phyloP scores from a whole-genome alignment of 1,284 basidiomycete species.

The Phlebopus sp. region DNA sequence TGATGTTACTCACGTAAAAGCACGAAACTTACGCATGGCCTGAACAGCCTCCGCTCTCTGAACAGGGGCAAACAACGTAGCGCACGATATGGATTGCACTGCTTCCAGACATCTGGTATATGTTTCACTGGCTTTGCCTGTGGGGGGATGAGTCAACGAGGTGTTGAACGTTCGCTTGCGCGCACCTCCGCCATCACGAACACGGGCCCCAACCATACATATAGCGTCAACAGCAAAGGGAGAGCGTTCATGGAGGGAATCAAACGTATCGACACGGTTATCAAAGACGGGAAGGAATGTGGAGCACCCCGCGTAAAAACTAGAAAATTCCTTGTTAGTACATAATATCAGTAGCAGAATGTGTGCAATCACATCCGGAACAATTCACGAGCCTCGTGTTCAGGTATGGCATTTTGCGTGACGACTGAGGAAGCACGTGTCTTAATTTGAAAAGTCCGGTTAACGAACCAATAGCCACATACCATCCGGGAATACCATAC shows the following conservation, averaged over 20 bases:
- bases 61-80: slow-evolving; percentile 83
- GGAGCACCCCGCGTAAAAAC: slow-evolving; percentile 85
- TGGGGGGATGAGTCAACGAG: slow-evolving; percentile 7
- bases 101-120: slow-evolving; percentile 72
- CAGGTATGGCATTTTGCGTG: slow-evolving; percentile 73
- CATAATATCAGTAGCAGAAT: slow-evolving; percentile 8
- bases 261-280: slow-evolving; percentile 73
- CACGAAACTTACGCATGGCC: slow-evolving; percentile 73
- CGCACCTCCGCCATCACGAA: slow-evolving; percentile 82
- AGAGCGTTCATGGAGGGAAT: slow-evolving; percentile 74
- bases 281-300: slow-evolving; percentile 90
- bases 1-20: neutral
- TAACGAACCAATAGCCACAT: slow-evolving; percentile 18
- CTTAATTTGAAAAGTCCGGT: slow-evolving; percentile 9
- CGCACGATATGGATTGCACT: slow-evolving; percentile 79
- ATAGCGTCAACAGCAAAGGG: slow-evolving; percentile 85
- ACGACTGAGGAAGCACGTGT: slow-evolving; percentile 51
- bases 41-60: slow-evolving; percentile 82
- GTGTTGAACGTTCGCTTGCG: slow-evolving; percentile 5
- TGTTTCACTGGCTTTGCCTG: slow-evolving; percentile 64
- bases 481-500: slow-evolving; percentile 69
- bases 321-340: slow-evolving; percentile 32
- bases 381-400: slow-evolving; percentile 78
- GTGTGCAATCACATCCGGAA: slow-evolving; percentile 67
- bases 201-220: slow-evolving; percentile 85